A percentile compares a stretch with the other conserved stretches of the same genome.
phyloP scores from a whole-genome alignment of 1,284 basidiomycete species.

The Cerioporus squamosus region DNA sequence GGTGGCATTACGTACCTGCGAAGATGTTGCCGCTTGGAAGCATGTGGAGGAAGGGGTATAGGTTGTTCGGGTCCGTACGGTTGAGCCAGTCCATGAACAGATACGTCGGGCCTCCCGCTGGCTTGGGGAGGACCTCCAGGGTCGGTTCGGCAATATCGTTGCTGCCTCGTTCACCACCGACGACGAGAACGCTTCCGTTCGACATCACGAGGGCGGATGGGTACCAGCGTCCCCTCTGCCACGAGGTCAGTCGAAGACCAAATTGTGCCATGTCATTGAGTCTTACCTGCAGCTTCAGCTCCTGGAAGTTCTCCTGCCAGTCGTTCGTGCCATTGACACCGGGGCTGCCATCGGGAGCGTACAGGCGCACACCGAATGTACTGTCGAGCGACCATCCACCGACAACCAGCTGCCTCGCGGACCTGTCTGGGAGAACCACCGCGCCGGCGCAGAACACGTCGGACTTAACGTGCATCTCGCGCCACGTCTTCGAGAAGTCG shows the following conservation, averaged over 20 bases:
- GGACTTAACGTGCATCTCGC: conserved; percentile 72
- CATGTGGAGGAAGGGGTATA: conserved; percentile 77
- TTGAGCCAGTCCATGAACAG: conserved; percentile 50
- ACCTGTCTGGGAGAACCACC: conserved; percentile 74
- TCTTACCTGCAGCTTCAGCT: conserved; percentile 55
- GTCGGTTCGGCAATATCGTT: conserved; percentile 67
- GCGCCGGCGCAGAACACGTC: conserved; percentile 81
- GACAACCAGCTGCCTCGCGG: conserved; percentile 67
- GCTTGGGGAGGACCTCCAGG: conserved; percentile 60
- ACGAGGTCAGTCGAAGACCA: not conserved
- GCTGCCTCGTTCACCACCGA: conserved; percentile 76
- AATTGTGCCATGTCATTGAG: not conserved
- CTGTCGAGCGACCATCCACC: conserved; percentile 71
- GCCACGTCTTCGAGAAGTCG: conserved; percentile 64
- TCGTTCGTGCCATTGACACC: conserved; percentile 69
- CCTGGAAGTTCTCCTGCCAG: conserved; percentile 64
- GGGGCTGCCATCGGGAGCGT: conserved; percentile 58
- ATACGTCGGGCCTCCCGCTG: conserved; percentile 45
- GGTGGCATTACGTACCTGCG: conserved; percentile 48
- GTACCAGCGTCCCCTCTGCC: conserved; percentile 72
- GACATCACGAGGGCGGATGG: conserved; percentile 66
- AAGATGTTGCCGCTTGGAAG: conserved; percentile 70
- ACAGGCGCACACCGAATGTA: conserved; percentile 70
- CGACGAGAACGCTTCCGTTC: conserved; percentile 72
- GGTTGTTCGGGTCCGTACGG: conserved; percentile 74